Conservation (phyloP, 1,284 basidiomycete species). For the Naganishia sp. region DNA sequence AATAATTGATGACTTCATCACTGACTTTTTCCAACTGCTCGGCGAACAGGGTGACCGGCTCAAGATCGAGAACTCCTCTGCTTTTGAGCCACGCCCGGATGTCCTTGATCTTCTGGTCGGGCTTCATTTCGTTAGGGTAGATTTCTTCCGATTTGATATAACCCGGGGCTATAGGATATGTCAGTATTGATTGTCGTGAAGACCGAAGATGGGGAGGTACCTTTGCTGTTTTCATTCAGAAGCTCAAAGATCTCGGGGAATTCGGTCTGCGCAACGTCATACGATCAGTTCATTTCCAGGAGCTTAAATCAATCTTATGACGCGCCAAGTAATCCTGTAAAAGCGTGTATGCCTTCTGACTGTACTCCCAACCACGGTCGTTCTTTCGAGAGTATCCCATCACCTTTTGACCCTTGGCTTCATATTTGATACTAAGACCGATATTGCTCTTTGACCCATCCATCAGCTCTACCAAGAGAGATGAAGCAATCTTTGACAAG, state of each 20-base stretch:
- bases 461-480: constrained; percentile 76
- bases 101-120: constrained; percentile 72
- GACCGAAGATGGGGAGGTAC: constrained; percentile 54
- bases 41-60: constrained; percentile 87
- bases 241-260: constrained; percentile 80
- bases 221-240: constrained; percentile 68
- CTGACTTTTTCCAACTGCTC: constrained; percentile 84
- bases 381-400: constrained; percentile 88
- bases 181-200: constrained; percentile 21
- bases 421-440: constrained; percentile 94
- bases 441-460: constrained; percentile 81
- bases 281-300: background rate
- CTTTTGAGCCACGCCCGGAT: constrained; percentile 83
- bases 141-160: constrained; percentile 72
- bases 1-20: background rate
- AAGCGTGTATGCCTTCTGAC: constrained; percentile 77
- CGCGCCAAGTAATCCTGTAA: constrained; percentile 78
- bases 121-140: constrained; percentile 63
- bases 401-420: constrained; percentile 93
- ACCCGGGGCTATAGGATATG: constrained; percentile 57
- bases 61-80: constrained; percentile 84
- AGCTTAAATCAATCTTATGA: constrained; percentile 1
- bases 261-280: constrained; percentile 56
- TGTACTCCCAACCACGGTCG: constrained; percentile 88
- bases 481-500: constrained; percentile 86